These are phyloP conservation scores for Geranium rotundifolium DNA, from an alignment of 345 rosid genomes.

Conservation along the genomic window DNA sequence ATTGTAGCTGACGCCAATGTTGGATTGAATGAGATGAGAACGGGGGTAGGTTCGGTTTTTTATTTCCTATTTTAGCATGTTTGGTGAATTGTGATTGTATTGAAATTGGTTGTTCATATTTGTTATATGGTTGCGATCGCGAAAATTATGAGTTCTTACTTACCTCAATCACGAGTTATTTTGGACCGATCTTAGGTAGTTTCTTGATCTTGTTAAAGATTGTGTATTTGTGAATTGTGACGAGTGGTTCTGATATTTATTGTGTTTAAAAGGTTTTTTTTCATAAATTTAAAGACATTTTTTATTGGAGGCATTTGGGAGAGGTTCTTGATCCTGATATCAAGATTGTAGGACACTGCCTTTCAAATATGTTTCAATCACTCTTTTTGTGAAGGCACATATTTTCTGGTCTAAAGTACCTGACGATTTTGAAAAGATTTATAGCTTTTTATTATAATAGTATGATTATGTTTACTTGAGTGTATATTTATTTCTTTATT, in stretches of 20 bases:
- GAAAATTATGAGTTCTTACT: conserved; percentile 94
- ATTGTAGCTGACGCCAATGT: conserved; percentile 91
- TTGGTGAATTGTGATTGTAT: neutral
- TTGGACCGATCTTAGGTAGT: conserved; percentile 98
- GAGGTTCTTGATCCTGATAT: conserved; percentile 58
- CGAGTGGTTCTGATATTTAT: neutral
- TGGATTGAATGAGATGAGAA: conserved; percentile 98
- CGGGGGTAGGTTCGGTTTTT: conserved; percentile 86
- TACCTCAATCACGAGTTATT: conserved; percentile 88
- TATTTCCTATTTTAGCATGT: too few relatives aligned
- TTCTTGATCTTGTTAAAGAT: neutral
- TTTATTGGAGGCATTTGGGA: conserved; percentile 91
- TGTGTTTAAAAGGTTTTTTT: neutral
- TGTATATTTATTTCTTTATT: too few relatives aligned
- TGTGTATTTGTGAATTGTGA: neutral
- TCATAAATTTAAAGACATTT: conserved; percentile 85
- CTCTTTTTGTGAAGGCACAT: conserved; percentile 73
- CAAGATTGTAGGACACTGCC: conserved; percentile 82
- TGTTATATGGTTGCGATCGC: conserved; percentile 98
- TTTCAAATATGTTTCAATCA: conserved; percentile 26
- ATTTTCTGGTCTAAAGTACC: conserved; percentile 95
- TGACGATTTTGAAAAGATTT: too few relatives aligned
- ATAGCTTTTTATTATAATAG: too few relatives aligned
- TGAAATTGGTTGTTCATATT: conserved; percentile 46
- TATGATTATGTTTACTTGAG: too few relatives aligned